These are phyloP conservation scores for Candida broadrunensis DNA, from an alignment of 805 yeast species.

Conservation along the genomic window DNA sequence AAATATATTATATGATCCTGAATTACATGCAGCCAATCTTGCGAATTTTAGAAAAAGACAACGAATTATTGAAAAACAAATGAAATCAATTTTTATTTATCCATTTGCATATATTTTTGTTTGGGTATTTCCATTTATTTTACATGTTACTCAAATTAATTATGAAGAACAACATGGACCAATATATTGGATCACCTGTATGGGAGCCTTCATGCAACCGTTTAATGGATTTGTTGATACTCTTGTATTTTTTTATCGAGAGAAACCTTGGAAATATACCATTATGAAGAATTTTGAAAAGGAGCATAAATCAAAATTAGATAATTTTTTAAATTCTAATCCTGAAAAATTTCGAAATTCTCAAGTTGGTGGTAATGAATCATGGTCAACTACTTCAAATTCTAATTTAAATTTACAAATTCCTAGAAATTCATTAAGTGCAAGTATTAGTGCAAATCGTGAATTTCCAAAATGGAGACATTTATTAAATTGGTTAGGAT, in stretches of 20 bases:
- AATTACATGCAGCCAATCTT: conserved; percentile 59
- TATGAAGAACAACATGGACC: conserved; percentile 48
- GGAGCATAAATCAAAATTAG: conserved; percentile 29
- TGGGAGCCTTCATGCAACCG: conserved; percentile 78
- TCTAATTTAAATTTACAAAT: too few species aligned
- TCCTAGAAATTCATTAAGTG: conserved; percentile 25
- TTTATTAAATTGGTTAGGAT: conserved; percentile 24
- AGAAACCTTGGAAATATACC: conserved; percentile 70
- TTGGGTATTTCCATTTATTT: conserved; percentile 79
- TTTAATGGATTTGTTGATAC: conserved; percentile 78
- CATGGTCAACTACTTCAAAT: conserved; percentile 25
- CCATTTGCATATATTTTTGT: conserved; percentile 77
- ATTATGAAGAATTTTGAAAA: conserved; percentile 35
- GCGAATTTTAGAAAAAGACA: conserved; percentile 61
- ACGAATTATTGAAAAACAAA: conserved; percentile 67
- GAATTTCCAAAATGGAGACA: conserved; percentile 40
- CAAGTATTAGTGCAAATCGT: conserved; percentile 24
- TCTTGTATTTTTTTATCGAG: conserved; percentile 70
- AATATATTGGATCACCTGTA: conserved; percentile 58
- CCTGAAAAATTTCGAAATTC: background rate
- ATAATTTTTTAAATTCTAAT: conserved; percentile 9
- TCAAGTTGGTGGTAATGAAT: conserved; percentile 13
- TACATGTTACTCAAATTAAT: conserved; percentile 56
- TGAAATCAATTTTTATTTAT: conserved; percentile 76
- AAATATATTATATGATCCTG: conserved; percentile 24